phyloP scores from a whole-genome alignment of 306 rosid genomes.

The Cicer judaicum region DNA sequence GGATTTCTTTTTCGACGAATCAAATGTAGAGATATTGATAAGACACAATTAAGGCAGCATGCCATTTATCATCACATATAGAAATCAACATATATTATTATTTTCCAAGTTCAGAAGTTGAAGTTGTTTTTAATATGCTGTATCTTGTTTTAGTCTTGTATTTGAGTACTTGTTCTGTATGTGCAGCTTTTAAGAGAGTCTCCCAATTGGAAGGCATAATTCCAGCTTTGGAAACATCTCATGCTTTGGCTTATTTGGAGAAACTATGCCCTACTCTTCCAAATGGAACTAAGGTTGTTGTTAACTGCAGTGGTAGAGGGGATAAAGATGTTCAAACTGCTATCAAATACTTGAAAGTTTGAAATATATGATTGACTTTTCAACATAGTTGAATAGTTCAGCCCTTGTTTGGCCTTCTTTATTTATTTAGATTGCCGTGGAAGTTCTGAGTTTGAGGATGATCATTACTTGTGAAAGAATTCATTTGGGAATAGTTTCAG shows the following conservation, averaged over 20 bases:
- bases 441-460: constrained; percentile 27
- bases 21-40: too few species aligned
- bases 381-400: constrained; percentile 8
- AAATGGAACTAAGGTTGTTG: constrained; percentile 74
- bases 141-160: constrained; percentile 27
- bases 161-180: constrained; percentile 2
- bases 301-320: constrained; percentile 93
- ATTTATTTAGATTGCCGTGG: constrained; percentile 4
- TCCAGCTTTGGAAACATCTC: constrained; percentile 96
- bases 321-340: constrained; percentile 95
- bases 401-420: constrained; percentile 19
- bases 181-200: constrained; percentile 80
- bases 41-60: too few species aligned
- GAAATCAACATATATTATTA: too few species aligned
- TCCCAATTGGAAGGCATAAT: constrained; percentile 87
- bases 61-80: too few species aligned
- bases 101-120: too few species aligned
- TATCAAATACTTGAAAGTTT: constrained; percentile 68
- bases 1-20: too few species aligned
- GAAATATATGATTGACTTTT: constrained; percentile 38
- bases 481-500: constrained; percentile 31
- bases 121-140: background rate
- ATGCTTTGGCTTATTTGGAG: constrained; percentile 89
- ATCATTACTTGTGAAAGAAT: background rate
- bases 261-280: constrained; percentile 83